Evolutionary conservation across 1,139 yeast species (phyloP), one percentile per base, ranked within the genome.

Genomic region (Blastobotrys petasosporus): DNA sequence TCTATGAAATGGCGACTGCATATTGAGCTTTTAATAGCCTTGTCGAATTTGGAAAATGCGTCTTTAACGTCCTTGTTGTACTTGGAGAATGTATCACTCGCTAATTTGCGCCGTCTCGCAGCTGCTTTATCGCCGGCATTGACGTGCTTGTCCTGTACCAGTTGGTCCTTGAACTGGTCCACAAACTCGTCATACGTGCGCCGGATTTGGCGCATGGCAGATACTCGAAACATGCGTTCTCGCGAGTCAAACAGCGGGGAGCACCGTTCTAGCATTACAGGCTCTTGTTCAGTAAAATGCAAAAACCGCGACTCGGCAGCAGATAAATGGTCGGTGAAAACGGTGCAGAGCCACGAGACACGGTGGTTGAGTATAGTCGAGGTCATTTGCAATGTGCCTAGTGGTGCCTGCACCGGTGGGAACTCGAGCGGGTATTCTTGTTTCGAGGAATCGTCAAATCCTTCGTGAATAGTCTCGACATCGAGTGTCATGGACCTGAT

Each of bases 181-280:
- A 41, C 44, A 34, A 35, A 41, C 9, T 28, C 37, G n/a, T 13
- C 28, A 15, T 28, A 41, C 17, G 34, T 29, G 10, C 10, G 4
- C 15, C 16, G 25, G 12, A 41, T 20, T 9, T 15, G n/a, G 7
- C 15, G 11, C 10, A 41, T 28, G 3, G 35, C 44, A 9, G 33
- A 10, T 10, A 11, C n/a, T 20, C 44, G 44, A 16, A 35, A n/a
- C 31, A 34, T 28, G 8, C 39, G 39, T n/a, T 41, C 44, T 7
- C 29, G 12, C 28, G 8, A n/a, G 20, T 41, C 44, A 29, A 12
- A n/a, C 31, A 16, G 11, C 11, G 44, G 44, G 5, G 11, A 3
- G 31, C 42, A 39, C 2, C 2, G 2, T 12, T 15, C 28, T 4
- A 30, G 10, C 3, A 3, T 29, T 3, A 16, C 11, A 4, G 12